Base-by-base conservation (phyloP, 1,284 basidiomycete genomes). In the Trametes hirsuta region DNA sequence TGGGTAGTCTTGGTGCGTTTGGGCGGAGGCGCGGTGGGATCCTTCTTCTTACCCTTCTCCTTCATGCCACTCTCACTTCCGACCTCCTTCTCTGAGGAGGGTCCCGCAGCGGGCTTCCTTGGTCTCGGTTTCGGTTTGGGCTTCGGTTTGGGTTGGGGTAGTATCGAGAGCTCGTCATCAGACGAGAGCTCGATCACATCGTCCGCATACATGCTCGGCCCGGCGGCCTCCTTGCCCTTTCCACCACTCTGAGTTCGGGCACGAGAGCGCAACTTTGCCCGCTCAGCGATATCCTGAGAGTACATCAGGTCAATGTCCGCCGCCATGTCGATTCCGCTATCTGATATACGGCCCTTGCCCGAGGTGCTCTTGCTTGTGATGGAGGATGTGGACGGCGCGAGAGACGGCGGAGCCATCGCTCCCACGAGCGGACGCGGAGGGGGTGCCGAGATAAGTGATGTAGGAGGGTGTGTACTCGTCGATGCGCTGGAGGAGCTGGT, bases 251-350 rank as follows among this genome's bases (percentile, higher is more conserved):
- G 69, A 0, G 74, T 73, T 30, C 78, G 72, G 10, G 56, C 57
- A 6, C 69, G 68, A 0, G 77, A 71, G 10, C 80, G 78, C 61
- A 77, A 69, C 65, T 82, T 82, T 37, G 81, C 76, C 11, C 80
- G 76, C 40, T 82, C 80, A 4, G 80, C 79, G 34, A 83, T 79
- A 55, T 68, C 77, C 24, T 70, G 66, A 0, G 74, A 71, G 56
- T 59, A 64, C 35, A 55, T 44, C 53, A 53, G 47, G 34, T 48
- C 59, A 2, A 41, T 30, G 9, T 68, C 58, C 6, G 41, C 58
- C 6, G 41, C n/a, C 18, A 57, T 47, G 12, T 60, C 59, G 2
- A 67, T 42, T 2, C 59, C 58, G 21, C 62, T 65, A n/a, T 65
- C 60, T 0, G 60, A 59, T 10, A 55, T n/a, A 2, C 53, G 58